Evolutionary conservation across 2,329 filamentous ascomycete species (phyloP).

Genomic region (Hypomyces rosellus): DNA sequence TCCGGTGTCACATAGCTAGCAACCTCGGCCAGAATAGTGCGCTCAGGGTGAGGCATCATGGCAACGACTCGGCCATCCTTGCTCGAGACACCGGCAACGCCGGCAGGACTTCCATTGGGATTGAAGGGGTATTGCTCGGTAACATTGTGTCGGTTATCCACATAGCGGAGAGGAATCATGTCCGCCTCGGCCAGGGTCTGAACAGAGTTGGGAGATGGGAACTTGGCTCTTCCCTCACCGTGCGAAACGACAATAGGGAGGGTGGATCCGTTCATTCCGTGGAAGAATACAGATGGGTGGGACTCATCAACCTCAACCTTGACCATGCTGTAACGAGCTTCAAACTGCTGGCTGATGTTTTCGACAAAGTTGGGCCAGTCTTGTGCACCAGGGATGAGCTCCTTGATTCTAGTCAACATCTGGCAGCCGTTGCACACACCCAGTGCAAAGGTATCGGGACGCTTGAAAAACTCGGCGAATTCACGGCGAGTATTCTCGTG

Average conservation of each 20-base stretch:
- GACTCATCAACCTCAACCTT: constrained; percentile 58
- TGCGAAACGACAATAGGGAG: constrained; percentile 86
- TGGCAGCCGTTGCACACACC: constrained; percentile 98
- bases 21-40: constrained; percentile 76
- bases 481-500: constrained; percentile 70
- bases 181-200: constrained; percentile 56
- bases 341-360: constrained; percentile 83
- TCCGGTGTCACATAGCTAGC: constrained; percentile 63
- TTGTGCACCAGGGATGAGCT: constrained; percentile 76
- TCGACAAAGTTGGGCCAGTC: constrained; percentile 82
- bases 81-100: constrained; percentile 74
- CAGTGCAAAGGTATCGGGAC: constrained; percentile 83
- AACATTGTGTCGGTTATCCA: constrained; percentile 68
- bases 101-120: constrained; percentile 73
- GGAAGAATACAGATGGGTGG: constrained; percentile 71
- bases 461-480: constrained; percentile 79
- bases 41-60: constrained; percentile 90
- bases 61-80: constrained; percentile 75
- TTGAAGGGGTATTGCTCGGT: constrained; percentile 87
- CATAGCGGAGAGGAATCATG: constrained; percentile 72
- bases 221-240: constrained; percentile 79
- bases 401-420: constrained; percentile 74
- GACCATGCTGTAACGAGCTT: constrained; percentile 78
- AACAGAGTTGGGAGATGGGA: constrained; percentile 48
- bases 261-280: constrained; percentile 76